Percentiles rank a stretch among this genome's conserved stretches.
Conservation (phyloP, 257 asterid genomes). For the Solanum ossicruentum region DNA sequence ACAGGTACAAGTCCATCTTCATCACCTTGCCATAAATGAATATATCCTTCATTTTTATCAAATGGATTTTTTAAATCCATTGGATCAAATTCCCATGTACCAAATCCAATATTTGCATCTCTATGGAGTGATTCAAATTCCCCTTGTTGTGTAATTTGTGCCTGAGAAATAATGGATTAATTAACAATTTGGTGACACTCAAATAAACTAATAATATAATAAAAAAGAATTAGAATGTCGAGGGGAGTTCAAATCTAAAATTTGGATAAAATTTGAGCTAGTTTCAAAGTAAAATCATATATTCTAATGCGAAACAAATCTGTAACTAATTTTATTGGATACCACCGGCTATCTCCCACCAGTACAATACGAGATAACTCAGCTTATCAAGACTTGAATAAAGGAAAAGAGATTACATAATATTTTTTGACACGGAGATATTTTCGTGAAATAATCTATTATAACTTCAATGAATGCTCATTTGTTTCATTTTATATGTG, state of each 20-base stretch:
- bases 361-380: no score
- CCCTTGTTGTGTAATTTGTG: conserved; percentile 52
- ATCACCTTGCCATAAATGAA: conserved; percentile 84
- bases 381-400: neutral
- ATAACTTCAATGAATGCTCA: neutral
- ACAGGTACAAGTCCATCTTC: conserved; percentile 55
- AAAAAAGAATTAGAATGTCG: no score
- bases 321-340: neutral
- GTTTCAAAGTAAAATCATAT: neutral
- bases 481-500: neutral
- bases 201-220: neutral
- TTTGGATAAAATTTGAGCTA: neutral
- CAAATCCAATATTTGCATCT: conserved; percentile 48
- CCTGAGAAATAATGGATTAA: conserved; percentile 10
- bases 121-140: conserved; percentile 52
- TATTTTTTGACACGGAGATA: no score
- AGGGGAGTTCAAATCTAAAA: neutral
- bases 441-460: no score
- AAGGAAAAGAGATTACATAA: no score
- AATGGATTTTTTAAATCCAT: conserved; percentile 50
- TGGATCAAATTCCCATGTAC: conserved; percentile 80
- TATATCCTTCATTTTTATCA: conserved; percentile 35
- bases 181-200: neutral
- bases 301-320: no score
- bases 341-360: no score